These are phyloP conservation scores for Clitoria ternatea DNA, from an alignment of 306 rosid species.

Conservation along the genomic window DNA sequence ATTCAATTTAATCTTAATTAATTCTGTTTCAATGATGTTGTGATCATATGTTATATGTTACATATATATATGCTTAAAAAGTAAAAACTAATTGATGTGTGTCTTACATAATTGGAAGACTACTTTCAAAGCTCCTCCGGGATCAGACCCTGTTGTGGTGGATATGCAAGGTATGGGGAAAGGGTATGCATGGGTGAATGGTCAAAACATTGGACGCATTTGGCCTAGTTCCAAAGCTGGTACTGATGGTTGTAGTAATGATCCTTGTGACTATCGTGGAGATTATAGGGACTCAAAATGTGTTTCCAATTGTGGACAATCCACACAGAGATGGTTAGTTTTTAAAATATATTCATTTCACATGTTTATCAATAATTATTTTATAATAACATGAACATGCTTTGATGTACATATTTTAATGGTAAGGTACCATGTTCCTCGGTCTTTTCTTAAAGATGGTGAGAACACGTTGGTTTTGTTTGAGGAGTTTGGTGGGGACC, in stretches of 20 bases:
- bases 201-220: slow-evolving; percentile 36
- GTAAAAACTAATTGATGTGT: not conserved
- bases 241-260: slow-evolving; percentile 38
- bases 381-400: too few species aligned
- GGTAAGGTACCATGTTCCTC: slow-evolving; percentile 62
- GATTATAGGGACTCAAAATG: slow-evolving; percentile 36
- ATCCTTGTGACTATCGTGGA: slow-evolving; percentile 53
- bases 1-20: not conserved
- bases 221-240: slow-evolving; percentile 43
- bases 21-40: not conserved
- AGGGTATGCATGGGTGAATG: slow-evolving; percentile 62
- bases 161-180: slow-evolving; percentile 46
- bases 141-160: slow-evolving; percentile 41
- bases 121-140: slow-evolving; percentile 54
- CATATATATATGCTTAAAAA: too few species aligned
- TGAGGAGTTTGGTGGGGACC: slow-evolving; percentile 54
- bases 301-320: slow-evolving; percentile 44
- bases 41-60: not conserved
- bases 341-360: not conserved
- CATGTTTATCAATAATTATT: not conserved
- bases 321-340: slow-evolving; percentile 48
- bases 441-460: slow-evolving; percentile 29
- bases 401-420: too few species aligned
- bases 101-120: slow-evolving; percentile 26
- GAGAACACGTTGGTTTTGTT: slow-evolving; percentile 46